Evolutionary conservation across 2,329 filamentous ascomycete genomes (phyloP).

Genomic region (Magnaporthiopsis incrustans): DNA sequence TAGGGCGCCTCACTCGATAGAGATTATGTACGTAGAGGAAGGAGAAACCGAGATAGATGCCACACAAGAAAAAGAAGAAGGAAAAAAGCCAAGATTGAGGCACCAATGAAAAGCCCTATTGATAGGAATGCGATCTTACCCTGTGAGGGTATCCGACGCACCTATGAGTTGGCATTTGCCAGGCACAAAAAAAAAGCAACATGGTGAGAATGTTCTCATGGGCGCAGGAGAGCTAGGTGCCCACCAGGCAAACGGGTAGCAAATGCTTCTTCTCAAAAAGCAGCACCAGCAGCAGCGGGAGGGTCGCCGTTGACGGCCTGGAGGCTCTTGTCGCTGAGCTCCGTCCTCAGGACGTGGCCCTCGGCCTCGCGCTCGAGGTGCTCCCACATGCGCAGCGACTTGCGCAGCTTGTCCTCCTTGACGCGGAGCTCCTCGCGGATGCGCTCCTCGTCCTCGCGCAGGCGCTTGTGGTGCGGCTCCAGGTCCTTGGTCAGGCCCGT

Average conservation of each 20-base stretch:
- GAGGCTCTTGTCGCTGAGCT: slow-evolving; percentile 48
- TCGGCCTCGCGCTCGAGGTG: slow-evolving; percentile 45
- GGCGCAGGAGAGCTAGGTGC: too few species aligned
- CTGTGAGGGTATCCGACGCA: too few species aligned
- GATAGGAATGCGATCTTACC: too few species aligned
- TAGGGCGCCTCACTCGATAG: not conserved
- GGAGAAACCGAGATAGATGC: not conserved
- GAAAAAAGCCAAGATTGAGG: not conserved
- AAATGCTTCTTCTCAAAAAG: slow-evolving; percentile 31
- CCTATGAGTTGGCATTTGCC: too few species aligned
- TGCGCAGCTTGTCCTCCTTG: slow-evolving; percentile 47
- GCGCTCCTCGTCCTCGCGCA: slow-evolving; percentile 51
- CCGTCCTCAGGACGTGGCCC: slow-evolving; percentile 46
- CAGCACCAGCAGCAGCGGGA: slow-evolving; percentile 40
- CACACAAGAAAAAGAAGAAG: not conserved
- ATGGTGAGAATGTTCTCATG: too few species aligned
- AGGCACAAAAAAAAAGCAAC: not conserved
- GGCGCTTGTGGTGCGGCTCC: slow-evolving; percentile 43
- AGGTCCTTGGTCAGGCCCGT: slow-evolving; percentile 45
- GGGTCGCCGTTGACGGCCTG: slow-evolving; percentile 47
- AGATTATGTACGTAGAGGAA: not conserved
- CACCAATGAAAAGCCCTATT: too few species aligned
- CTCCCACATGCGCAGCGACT: slow-evolving; percentile 45
- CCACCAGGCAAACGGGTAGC: too few species aligned
- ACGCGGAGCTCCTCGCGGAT: slow-evolving; percentile 42